Conservation (phyloP, 192 early-diverging fungal species). For the Linnemannia exigua region DNA sequence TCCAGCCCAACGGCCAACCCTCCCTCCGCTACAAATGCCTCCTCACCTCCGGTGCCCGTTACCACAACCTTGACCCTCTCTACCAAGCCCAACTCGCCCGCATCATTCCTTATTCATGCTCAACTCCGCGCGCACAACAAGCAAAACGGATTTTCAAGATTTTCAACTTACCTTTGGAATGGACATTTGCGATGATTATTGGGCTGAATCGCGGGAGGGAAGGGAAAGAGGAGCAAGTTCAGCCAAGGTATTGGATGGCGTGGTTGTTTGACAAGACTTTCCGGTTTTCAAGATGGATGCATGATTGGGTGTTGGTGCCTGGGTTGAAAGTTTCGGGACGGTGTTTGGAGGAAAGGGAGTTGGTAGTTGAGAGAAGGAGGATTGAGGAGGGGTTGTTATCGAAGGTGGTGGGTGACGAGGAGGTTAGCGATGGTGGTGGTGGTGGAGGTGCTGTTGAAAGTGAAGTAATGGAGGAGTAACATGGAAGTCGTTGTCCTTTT, state of each 20-base stretch:
- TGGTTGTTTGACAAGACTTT: slow-evolving; percentile 12
- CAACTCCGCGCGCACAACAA: neutral
- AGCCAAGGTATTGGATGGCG: slow-evolving; percentile 4
- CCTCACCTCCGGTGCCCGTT: neutral
- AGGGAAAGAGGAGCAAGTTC: neutral
- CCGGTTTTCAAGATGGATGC: neutral
- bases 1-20: slow-evolving; percentile 12
- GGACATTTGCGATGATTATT: neutral
- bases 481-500: neutral
- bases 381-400: neutral
- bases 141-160: neutral
- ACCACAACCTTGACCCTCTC: neutral
- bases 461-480: neutral
- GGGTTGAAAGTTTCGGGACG: slow-evolving; percentile 9
- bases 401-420: neutral
- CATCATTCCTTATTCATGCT: neutral
- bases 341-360: slow-evolving; percentile 5
- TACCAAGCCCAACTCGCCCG: slow-evolving; percentile 17
- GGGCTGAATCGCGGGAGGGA: neutral
- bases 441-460: neutral
- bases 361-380: neutral
- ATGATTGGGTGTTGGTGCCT: slow-evolving; percentile 9
- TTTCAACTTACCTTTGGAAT: slow-evolving; percentile 1
- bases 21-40: slow-evolving; percentile 24
- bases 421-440: neutral